Percentiles rank a stretch among this genome's conserved stretches.
phyloP scores from a whole-genome alignment of 2,329 filamentous ascomycete species.

The Bipolaris victoriae region DNA sequence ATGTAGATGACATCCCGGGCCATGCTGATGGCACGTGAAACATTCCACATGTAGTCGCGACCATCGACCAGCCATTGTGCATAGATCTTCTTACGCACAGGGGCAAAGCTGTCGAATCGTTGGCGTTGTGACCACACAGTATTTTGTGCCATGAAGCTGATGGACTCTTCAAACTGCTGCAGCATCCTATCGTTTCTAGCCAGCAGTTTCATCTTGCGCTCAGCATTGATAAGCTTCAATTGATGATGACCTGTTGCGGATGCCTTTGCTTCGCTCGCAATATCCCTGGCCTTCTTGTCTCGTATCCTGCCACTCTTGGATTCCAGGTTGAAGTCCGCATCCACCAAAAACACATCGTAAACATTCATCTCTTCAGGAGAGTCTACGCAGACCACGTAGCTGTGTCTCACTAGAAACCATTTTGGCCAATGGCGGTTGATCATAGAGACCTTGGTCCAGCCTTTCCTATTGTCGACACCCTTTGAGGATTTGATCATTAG shows the following conservation, averaged over 20 bases:
- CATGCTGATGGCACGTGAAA: slow-evolving; percentile 95
- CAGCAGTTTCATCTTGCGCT: slow-evolving; percentile 88
- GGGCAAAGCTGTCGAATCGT: slow-evolving; percentile 91
- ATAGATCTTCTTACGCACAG: slow-evolving; percentile 83
- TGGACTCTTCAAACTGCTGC: slow-evolving; percentile 91
- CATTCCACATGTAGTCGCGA: slow-evolving; percentile 99
- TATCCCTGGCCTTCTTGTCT: slow-evolving; percentile 64
- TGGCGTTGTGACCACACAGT: slow-evolving; percentile 85
- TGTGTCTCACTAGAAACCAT: slow-evolving; percentile 98
- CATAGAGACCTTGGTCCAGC: slow-evolving; percentile 77
- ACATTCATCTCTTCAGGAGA: slow-evolving; percentile 99
- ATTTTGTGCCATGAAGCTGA: slow-evolving; percentile 80
- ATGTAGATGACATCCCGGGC: slow-evolving; percentile 98
- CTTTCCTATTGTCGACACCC: slow-evolving; percentile 82
- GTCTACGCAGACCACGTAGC: slow-evolving; percentile 97
- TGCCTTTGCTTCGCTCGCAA: slow-evolving; percentile 69
- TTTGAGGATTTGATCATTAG: slow-evolving; percentile 91
- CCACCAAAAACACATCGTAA: slow-evolving; percentile 97
- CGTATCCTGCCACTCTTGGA: slow-evolving; percentile 64
- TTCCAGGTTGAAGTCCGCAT: slow-evolving; percentile 82
- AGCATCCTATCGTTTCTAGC: slow-evolving; percentile 89
- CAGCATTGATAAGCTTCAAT: slow-evolving; percentile 85
- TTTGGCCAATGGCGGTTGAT: slow-evolving; percentile 86
- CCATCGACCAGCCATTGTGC: slow-evolving; percentile 97
- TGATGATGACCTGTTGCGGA: slow-evolving; percentile 77